These are phyloP conservation scores for Zostera marina DNA, from an alignment of 116 monocot genomes.

Conservation along the genomic window DNA sequence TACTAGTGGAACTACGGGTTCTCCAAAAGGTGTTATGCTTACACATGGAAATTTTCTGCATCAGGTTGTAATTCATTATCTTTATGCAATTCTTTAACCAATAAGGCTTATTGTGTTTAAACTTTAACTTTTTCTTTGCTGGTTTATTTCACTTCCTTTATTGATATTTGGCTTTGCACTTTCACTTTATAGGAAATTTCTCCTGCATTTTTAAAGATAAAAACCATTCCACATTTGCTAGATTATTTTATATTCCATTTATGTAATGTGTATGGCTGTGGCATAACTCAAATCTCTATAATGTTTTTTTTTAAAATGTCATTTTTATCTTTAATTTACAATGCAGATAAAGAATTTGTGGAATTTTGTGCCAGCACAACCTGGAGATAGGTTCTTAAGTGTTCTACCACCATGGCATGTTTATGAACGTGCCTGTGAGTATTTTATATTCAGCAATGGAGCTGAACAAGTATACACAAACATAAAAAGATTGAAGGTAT, in stretches of 20 bases:
- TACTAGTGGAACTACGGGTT: constrained; percentile 92
- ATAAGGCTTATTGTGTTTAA: background rate
- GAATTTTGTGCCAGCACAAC: constrained; percentile 63
- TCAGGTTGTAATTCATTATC: constrained; percentile 39
- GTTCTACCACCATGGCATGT: constrained; percentile 98
- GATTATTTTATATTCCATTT: no score
- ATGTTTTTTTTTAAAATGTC: background rate
- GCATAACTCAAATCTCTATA: background rate
- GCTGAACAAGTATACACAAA: constrained; percentile 84
- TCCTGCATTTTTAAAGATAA: no score
- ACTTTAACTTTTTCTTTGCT: background rate
- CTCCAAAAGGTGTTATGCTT: constrained; percentile 92
- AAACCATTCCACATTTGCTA: no score
- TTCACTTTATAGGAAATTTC: no score
- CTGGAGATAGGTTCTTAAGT: constrained; percentile 81
- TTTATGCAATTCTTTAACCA: background rate
- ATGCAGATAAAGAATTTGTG: constrained; percentile 68
- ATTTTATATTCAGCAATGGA: constrained; percentile 69
- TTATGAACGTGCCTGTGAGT: constrained; percentile 81
- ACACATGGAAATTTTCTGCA: constrained; percentile 84
- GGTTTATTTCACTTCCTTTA: background rate
- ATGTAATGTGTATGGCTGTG: no score
- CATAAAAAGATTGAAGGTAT: constrained; percentile 71
- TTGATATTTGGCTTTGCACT: no score
- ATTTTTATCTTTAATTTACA: background rate